Base-by-base conservation (phyloP, 805 yeast genomes). In the Spathaspora boniae region DNA sequence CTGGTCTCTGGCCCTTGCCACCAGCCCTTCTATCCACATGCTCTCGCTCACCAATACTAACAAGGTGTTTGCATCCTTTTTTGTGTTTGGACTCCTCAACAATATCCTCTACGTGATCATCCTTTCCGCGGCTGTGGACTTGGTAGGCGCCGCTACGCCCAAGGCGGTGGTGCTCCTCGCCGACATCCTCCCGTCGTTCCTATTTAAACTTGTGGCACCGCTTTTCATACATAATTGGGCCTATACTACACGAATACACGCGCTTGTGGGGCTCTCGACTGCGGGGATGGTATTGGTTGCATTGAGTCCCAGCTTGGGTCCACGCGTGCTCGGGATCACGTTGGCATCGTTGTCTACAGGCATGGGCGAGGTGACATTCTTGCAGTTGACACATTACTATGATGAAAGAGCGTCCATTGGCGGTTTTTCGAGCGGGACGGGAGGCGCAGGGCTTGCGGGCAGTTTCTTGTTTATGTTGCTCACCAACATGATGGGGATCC, bases 351-450 rank as follows among this genome's bases (percentile, higher is more conserved):
- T 77, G 3, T 80, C 95, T 12, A 82, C 95, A 0, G 98, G 98
- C 0, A 60, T 89, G 16, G 98, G 98, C 0, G 98, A 91, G 54
- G 65, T 85, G 5, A 86, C 96, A 0, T 91, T 91, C 46, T 60
- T 91, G 28, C 95, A 86, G 54, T 62, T 91, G 56, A 86, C 96
- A 1, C 96, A 89, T 53, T 82, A 68, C 48, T 87, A 78, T 55
- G 37, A 44, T n/a, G 71, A 68, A 14, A 67, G 68, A 12, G 46
- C 54, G n/a, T 68, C 94, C 4, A 64, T 91, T 30, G 78, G 81
- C 33, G 97, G 95, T 0, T 91, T 94, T 78, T 84, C 95, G 15
- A 76, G 88, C 6, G 98, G 98, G 1, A 91, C 98, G 0, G 98
- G 98, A 3, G 95, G 87, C 14, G 98, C 98, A 1, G 98, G 98